Evolutionary conservation across 768 basidiomycete genomes (phyloP).

Genomic region (Mycena haematopus): DNA sequence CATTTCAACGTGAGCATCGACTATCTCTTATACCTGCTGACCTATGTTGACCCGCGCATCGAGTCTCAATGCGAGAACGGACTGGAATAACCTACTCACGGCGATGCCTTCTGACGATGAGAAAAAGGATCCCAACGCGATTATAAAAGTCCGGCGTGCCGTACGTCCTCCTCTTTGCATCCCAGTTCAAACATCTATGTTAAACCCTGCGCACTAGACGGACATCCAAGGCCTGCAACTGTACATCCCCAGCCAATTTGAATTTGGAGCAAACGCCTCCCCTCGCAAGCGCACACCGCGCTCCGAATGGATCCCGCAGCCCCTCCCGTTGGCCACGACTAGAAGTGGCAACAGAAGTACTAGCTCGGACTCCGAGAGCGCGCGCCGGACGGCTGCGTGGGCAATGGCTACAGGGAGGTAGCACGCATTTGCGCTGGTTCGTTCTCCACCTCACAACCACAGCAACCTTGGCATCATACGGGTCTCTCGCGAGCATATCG

Average conservation of each 20-base stretch:
- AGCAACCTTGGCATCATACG: neutral
- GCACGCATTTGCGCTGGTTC: too few relatives aligned
- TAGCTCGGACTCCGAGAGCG: constrained; percentile 5
- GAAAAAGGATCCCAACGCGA: constrained; percentile 11
- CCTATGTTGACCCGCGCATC: neutral
- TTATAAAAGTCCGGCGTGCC: constrained; percentile 22
- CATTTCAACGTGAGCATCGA: constrained; percentile 19
- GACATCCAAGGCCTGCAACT: constrained; percentile 27
- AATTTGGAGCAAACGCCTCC: neutral
- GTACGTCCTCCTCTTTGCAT: constrained; percentile 11
- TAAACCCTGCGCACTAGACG: neutral
- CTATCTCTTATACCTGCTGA: neutral
- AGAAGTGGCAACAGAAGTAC: neutral
- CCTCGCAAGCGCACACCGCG: constrained; percentile 13
- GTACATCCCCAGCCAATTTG: constrained; percentile 24
- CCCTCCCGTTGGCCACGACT: constrained; percentile 1
- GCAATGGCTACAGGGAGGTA: constrained; percentile 19
- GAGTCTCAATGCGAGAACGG: constrained; percentile 24
- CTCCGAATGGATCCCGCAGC: constrained; percentile 2
- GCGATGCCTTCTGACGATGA: neutral
- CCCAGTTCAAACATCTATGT: neutral
- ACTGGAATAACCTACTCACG: constrained; percentile 27
- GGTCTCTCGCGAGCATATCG: too few relatives aligned
- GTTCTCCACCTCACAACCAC: neutral
- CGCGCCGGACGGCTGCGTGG: constrained; percentile 23